Percentiles rank a stretch among this genome's conserved stretches.
phyloP scores from a whole-genome alignment of 202 grass and related monocot species.

The Panicum virgatum region DNA sequence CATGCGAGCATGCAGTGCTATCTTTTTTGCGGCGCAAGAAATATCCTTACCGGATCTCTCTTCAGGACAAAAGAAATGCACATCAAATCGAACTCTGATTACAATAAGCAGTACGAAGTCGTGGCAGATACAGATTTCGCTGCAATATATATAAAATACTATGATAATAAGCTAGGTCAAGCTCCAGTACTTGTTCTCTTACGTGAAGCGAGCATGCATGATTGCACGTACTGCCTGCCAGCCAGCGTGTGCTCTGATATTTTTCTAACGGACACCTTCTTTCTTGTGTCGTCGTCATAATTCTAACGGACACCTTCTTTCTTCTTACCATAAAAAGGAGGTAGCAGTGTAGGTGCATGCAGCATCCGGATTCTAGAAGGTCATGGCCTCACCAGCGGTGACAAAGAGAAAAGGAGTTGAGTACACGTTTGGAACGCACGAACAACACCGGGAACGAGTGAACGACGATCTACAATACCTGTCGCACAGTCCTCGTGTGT shows the following conservation, averaged over 20 bases:
- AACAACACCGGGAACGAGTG: not conserved
- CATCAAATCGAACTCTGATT: conserved; percentile 1
- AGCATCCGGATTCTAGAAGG: conserved; percentile 29
- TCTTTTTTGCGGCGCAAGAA: not conserved
- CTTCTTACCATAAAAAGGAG: no score
- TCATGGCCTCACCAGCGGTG: conserved; percentile 35
- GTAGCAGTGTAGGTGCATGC: no score
- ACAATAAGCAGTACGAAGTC: not conserved
- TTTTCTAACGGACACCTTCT: not conserved
- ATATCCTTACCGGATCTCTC: conserved; percentile 34
- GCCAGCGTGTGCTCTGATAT: conserved; percentile 21
- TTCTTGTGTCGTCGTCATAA: conserved; percentile 30
- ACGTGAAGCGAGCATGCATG: conserved; percentile 30
- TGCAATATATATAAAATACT: not conserved
- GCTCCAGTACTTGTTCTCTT: conserved; percentile 16
- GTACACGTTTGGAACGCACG: conserved; percentile 21
- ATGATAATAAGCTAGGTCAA: not conserved
- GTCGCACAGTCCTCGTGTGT: conserved; percentile 17
- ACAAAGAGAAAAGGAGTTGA: not conserved
- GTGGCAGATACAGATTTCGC: not conserved
- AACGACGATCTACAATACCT: not conserved
- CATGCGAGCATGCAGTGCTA: not conserved
- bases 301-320: not conserved
- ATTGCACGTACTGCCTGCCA: no score
- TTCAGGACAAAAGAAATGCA: not conserved